Percentiles rank a stretch among this genome's conserved stretches.
Evolutionary conservation across 352 stramenopile genomes (phyloP).

Genomic region (Phytophthora parvispora): DNA sequence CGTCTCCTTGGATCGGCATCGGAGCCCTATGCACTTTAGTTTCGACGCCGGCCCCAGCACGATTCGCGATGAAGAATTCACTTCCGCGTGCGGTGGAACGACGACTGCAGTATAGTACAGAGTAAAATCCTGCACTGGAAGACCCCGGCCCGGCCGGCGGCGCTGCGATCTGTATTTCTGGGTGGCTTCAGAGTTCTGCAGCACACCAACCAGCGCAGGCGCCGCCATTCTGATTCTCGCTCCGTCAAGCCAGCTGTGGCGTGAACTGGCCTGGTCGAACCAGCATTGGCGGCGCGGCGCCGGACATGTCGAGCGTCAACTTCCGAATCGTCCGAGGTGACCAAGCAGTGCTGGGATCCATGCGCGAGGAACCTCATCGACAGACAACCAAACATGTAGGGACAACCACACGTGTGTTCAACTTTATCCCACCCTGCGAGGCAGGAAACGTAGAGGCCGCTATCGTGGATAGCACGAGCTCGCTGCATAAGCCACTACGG

Average conservation of each 20-base stretch:
- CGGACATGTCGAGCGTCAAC: background rate
- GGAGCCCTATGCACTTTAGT: constrained; percentile 1
- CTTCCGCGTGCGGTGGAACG: constrained; percentile 6
- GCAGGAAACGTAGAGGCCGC: background rate
- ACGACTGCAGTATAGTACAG: background rate
- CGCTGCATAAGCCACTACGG: background rate
- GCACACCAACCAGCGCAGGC: background rate
- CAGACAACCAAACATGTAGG: background rate
- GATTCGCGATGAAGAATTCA: constrained; percentile 20
- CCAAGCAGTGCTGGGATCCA: background rate
- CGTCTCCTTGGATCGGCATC: constrained; percentile 1
- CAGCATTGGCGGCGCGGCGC: no score
- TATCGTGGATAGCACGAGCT: background rate
- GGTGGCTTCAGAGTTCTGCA: background rate
- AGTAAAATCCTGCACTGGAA: constrained; percentile 4
- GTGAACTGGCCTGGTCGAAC: background rate
- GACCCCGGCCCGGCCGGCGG: no score
- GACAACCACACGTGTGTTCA: background rate
- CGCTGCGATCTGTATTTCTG: constrained; percentile 1
- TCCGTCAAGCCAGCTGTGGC: background rate
- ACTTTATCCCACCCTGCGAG: background rate
- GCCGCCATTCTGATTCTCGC: background rate
- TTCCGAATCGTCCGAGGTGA: background rate
- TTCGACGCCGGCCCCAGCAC: background rate
- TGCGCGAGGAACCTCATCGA: background rate